phyloP scores from a whole-genome alignment of 345 rosid species.

The Eucalyptus erythrocorys region DNA sequence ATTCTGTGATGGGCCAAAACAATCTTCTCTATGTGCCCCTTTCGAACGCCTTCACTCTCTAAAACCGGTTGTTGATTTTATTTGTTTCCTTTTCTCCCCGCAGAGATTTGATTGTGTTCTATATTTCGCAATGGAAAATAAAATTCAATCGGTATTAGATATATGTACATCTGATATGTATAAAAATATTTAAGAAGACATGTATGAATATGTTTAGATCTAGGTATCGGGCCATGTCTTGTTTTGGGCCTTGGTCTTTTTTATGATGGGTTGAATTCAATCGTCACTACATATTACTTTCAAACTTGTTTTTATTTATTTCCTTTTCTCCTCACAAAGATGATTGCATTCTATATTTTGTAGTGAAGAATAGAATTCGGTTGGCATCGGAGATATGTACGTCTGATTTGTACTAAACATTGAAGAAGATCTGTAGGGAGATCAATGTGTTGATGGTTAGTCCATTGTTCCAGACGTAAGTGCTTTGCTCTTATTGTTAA shows the following conservation, averaged over 20 bases:
- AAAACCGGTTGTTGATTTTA: not conserved
- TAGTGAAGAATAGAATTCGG: fast-evolving
- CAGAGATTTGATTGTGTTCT: not conserved
- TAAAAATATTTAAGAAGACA: not conserved
- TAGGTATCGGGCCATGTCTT: not conserved
- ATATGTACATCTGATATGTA: not conserved
- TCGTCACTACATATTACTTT: fast-evolving
- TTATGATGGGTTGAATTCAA: fast-evolving
- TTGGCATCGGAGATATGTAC: fast-evolving
- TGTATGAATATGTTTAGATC: not conserved
- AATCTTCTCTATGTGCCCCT: not conserved
- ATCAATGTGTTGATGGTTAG: not conserved
- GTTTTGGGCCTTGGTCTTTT: not conserved
- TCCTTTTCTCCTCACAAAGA: not conserved
- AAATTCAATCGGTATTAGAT: too few relatives aligned
- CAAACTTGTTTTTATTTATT: not conserved
- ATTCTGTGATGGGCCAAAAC: not conserved
- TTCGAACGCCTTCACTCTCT: not conserved
- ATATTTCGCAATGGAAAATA: fast-evolving
- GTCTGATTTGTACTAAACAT: not conserved
- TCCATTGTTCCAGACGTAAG: not conserved
- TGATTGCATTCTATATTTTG: not conserved
- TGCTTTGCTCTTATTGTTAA: not conserved
- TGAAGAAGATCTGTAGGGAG: not conserved
- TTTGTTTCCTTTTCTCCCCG: not conserved